Evolutionary conservation across 2,329 filamentous ascomycete genomes (phyloP).

Genomic region (Talaromyces sp.): DNA sequence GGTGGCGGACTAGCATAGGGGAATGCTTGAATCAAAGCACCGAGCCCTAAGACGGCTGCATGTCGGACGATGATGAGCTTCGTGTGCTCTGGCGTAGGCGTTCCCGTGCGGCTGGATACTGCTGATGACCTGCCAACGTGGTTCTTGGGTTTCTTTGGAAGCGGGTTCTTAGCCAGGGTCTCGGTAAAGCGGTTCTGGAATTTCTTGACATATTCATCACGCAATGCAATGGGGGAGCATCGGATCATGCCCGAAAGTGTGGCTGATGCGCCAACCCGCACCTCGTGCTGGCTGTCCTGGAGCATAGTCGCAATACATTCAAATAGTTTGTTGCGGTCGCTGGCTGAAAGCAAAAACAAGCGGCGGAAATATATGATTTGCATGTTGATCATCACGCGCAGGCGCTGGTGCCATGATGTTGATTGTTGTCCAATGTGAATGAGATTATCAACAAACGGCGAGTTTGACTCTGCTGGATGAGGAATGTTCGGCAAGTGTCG

Average conservation of each 20-base stretch:
- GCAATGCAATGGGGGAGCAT: constrained; percentile 78
- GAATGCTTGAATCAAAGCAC: constrained; percentile 89
- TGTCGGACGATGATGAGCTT: constrained; percentile 78
- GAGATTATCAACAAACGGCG: constrained; percentile 75
- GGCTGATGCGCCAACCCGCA: constrained; percentile 84
- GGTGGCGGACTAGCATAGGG: constrained; percentile 93
- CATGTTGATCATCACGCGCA: constrained; percentile 94
- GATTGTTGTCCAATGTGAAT: constrained; percentile 83
- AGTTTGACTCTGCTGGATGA: constrained; percentile 79
- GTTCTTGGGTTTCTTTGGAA: constrained; percentile 63
- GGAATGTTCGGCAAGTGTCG: constrained; percentile 93
- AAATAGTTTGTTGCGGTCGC: constrained; percentile 76
- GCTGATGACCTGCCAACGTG: constrained; percentile 36
- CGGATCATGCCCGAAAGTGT: constrained; percentile 97
- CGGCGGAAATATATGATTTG: constrained; percentile 98
- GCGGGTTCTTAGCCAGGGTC: constrained; percentile 74
- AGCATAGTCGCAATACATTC: constrained; percentile 95
- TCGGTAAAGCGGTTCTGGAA: constrained; percentile 76
- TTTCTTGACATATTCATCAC: constrained; percentile 69
- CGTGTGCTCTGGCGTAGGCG: constrained; percentile 54
- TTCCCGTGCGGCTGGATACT: constrained; percentile 41
- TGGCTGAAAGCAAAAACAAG: constrained; percentile 74
- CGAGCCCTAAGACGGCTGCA: constrained; percentile 85
- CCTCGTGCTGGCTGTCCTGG: constrained; percentile 84
- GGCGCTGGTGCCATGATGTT: constrained; percentile 88